These are phyloP conservation scores for Eucalyptus coolabah DNA, from an alignment of 345 rosid genomes.

Conservation along the genomic window DNA sequence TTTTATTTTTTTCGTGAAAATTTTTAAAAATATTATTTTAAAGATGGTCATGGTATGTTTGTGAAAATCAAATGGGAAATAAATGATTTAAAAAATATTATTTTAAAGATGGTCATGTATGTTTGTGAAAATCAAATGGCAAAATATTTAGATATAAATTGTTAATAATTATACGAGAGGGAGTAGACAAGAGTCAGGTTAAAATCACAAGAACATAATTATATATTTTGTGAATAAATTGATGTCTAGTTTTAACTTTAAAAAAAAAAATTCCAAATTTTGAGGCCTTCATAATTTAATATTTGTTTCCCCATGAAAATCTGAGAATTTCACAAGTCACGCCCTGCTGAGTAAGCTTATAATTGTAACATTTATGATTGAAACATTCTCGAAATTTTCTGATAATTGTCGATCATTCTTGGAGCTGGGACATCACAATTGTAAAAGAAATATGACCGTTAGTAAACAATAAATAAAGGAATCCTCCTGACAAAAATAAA, in stretches of 20 bases:
- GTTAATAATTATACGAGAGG: too few species aligned
- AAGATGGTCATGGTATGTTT: not conserved
- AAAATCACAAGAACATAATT: not conserved
- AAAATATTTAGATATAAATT: not conserved
- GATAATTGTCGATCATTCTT: rapidly evolving
- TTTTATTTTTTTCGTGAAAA: too few species aligned
- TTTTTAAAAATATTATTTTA: too few species aligned
- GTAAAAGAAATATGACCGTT: not conserved
- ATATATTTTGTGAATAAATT: not conserved
- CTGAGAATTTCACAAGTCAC: not conserved
- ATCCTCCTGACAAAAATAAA: not conserved
- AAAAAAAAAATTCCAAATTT: not conserved
- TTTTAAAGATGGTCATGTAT: not conserved
- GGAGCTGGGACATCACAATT: not conserved
- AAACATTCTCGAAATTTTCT: not conserved
- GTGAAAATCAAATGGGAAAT: not conserved
- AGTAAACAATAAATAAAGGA: not conserved
- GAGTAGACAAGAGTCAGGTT: not conserved
- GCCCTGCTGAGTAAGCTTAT: not conserved
- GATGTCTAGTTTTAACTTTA: not conserved
- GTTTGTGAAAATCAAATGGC: not conserved
- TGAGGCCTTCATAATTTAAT: not conserved
- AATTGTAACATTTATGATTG: not conserved
- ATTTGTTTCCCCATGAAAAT: not conserved
- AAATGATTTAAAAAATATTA: not conserved